phyloP scores from a whole-genome alignment of 371 early-diverging fungal species.

The Conidiobolus incongruus region DNA sequence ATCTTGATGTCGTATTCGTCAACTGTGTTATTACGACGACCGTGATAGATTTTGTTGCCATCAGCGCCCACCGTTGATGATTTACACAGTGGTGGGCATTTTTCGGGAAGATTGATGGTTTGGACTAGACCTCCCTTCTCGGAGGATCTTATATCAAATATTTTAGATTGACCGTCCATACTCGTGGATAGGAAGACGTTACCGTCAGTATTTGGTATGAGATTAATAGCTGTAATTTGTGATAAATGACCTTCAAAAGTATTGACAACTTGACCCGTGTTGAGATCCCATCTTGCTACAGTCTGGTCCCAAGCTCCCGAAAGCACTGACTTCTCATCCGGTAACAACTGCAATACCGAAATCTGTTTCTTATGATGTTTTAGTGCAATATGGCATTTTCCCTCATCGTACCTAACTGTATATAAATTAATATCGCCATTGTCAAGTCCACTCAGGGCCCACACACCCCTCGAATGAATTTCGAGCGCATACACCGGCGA shows the following conservation, averaged over 20 bases:
- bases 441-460: conserved; percentile 59
- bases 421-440: conserved; percentile 70
- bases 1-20: conserved; percentile 70
- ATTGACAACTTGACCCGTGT: conserved; percentile 45
- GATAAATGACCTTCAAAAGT: conserved; percentile 47
- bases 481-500: conserved; percentile 81
- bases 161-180: conserved; percentile 54
- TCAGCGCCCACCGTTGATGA: conserved; percentile 75
- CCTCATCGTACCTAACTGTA: conserved; percentile 85
- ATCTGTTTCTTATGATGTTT: conserved; percentile 61
- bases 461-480: conserved; percentile 77
- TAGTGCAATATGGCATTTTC: conserved; percentile 51
- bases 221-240: conserved; percentile 51
- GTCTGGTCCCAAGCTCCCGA: conserved; percentile 88
- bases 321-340: conserved; percentile 47
- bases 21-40: conserved; percentile 64
- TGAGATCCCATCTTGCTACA: conserved; percentile 90
- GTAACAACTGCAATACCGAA: conserved; percentile 50
- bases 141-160: no score
- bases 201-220: conserved; percentile 28
- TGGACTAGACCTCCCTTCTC: no score
- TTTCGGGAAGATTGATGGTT: conserved; percentile 30
- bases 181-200: conserved; percentile 49
- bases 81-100: conserved; percentile 74
- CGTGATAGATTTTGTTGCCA: conserved; percentile 45